Base-by-base conservation (phyloP, 2,329 filamentous ascomycete species). In the Sporothrix variecibatus region DNA sequence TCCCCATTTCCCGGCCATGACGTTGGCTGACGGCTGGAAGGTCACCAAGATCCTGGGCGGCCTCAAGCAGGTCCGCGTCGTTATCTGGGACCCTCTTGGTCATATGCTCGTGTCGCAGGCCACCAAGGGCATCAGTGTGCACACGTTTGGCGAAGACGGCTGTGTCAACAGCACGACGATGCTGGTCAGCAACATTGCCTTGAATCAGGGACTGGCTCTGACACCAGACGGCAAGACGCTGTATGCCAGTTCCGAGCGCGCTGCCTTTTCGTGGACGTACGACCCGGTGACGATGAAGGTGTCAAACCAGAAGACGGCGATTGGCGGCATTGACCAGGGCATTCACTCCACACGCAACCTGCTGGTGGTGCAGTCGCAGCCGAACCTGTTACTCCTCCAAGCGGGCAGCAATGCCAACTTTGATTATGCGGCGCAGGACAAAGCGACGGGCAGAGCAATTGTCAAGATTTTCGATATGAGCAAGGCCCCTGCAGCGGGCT, bases 201-300 rank as follows among this genome's bases (percentile, higher is more conserved):
- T 84, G 46, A 85, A 84, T 78, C 83, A 84, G 76, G 83, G 82
- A 12, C 79, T 84, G 53, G 79, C 80, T 51, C 78, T 85, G 65
- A 81, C 82, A 0, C 82, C 82, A 1, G 83, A 83, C 71, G 81
- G 83, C 71, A 81, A 75, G 76, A 83, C 81, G 11, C 74, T 85
- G 38, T 84, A 83, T 72, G 83, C 83, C 49, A 82, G 81, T 72
- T 81, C 81, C 53, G 81, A 83, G 78, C 81, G 80, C 20, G 80
- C 81, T 0, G 86, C 87, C 8, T 91, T 85, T 79, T 83, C 85
- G 31, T 91, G 89, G 87, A 80, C 81, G 49, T 92, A 92, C 78
- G 84, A 91, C 78, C 79, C 86, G 9, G 79, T 80, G 6, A 81
- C 84, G 6, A 82, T 84, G 72, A 86, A 85, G 15, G 85, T 86